phyloP scores from a whole-genome alignment of 352 stramenopile species.

The Globisporangium apiculatum region DNA sequence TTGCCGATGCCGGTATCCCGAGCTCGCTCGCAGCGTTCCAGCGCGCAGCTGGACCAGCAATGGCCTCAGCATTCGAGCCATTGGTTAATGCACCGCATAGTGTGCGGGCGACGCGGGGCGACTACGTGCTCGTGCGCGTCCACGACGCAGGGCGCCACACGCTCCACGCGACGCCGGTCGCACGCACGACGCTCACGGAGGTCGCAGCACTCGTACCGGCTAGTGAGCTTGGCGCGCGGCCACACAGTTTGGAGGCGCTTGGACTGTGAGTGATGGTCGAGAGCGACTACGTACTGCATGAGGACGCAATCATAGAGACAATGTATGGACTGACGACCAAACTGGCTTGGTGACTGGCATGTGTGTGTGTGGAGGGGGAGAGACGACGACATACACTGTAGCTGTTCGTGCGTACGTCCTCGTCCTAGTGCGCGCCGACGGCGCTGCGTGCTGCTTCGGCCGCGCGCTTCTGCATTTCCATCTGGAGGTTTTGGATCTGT shows the following conservation, averaged over 20 bases:
- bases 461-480: constrained; percentile 86
- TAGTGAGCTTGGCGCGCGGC: constrained; percentile 50
- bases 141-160: constrained; percentile 77
- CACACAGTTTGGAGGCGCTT: constrained; percentile 17
- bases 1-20: constrained; percentile 51
- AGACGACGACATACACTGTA: no score
- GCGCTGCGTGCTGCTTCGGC: constrained; percentile 67
- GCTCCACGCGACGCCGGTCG: constrained; percentile 72
- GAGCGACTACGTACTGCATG: not conserved
- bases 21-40: constrained; percentile 40
- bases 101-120: constrained; percentile 46
- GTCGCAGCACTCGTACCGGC: constrained; percentile 37
- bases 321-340: not conserved
- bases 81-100: constrained; percentile 20
- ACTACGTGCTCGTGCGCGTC: constrained; percentile 83
- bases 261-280: constrained; percentile 9
- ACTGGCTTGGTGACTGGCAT: not conserved
- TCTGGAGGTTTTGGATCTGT: constrained; percentile 85
- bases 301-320: constrained; percentile 2
- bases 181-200: constrained; percentile 67
- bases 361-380: not conserved
- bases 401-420: no score
- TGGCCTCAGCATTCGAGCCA: constrained; percentile 39
- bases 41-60: constrained; percentile 18
- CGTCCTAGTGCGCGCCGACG: constrained; percentile 19